Evolutionary conservation across 2,329 filamentous ascomycete genomes (phyloP).

Genomic region (Aspergillus sp.): DNA sequence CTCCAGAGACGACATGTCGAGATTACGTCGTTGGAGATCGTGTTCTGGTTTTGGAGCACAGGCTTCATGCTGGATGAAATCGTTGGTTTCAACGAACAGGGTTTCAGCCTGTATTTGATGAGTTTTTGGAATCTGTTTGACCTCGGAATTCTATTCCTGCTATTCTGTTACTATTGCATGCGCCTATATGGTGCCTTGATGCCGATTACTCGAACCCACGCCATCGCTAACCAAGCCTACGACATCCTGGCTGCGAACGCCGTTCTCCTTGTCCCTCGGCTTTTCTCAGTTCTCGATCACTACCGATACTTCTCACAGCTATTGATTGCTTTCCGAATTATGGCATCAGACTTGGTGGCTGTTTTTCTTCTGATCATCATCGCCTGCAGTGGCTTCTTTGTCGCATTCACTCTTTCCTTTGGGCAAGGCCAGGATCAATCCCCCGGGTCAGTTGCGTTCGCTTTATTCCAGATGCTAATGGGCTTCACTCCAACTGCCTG

Average conservation of each 20-base stretch:
- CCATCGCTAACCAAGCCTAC: conserved; percentile 81
- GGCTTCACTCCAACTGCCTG: conserved; percentile 94
- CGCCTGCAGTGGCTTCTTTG: conserved; percentile 90
- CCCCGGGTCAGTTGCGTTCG: conserved; percentile 76
- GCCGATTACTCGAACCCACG: conserved; percentile 65
- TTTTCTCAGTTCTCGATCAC: conserved; percentile 91
- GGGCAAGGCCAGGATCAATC: conserved; percentile 61
- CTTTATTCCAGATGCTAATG: conserved; percentile 91
- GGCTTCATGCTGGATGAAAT: conserved; percentile 97
- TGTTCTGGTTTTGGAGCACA: conserved; percentile 98
- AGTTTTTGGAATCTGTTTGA: conserved; percentile 98
- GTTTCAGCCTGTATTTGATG: conserved; percentile 94
- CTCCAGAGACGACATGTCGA: conserved; percentile 70
- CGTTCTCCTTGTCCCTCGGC: conserved; percentile 81
- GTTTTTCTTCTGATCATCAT: conserved; percentile 82
- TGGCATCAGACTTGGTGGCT: conserved; percentile 85
- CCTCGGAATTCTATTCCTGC: conserved; percentile 79
- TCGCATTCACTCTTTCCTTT: conserved; percentile 85
- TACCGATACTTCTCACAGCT: conserved; percentile 96
- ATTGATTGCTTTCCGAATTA: conserved; percentile 88
- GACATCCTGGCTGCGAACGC: conserved; percentile 92
- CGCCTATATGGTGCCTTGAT: conserved; percentile 84
- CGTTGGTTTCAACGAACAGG: conserved; percentile 94
- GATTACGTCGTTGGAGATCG: conserved; percentile 79
- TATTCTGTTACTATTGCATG: conserved; percentile 87